Percentiles rank a stretch among this genome's conserved stretches.
Conservation (phyloP, 2,329 filamentous ascomycete genomes). For the Cytospora leucostoma region DNA sequence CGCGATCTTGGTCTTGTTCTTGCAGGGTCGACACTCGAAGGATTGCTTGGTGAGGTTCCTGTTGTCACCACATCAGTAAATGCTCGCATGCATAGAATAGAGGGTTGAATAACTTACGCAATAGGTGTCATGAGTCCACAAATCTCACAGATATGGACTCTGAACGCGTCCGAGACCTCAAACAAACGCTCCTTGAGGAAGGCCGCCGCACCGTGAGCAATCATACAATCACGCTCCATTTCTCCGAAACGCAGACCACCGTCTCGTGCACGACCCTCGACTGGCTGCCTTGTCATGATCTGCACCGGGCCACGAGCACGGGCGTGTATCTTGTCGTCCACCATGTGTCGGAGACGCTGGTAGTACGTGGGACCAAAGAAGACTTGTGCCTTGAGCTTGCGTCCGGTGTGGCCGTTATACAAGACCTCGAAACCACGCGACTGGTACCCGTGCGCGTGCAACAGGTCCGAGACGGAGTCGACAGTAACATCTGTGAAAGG, state of each 20-base stretch:
- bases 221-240: conserved; percentile 99
- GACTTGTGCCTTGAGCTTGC: conserved; percentile 89
- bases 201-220: conserved; percentile 94
- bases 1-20: conserved; percentile 98
- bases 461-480: conserved; percentile 82
- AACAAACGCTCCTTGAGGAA: conserved; percentile 98
- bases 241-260: conserved; percentile 99
- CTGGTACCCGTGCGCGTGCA: conserved; percentile 90
- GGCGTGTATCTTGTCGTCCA: conserved; percentile 99
- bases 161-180: conserved; percentile 96
- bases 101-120: conserved; percentile 68
- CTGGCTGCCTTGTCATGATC: conserved; percentile 94
- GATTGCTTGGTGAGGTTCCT: conserved; percentile 93
- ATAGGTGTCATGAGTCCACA: conserved; percentile 99
- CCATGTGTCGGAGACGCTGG: conserved; percentile 98
- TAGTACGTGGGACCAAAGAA: conserved; percentile 99
- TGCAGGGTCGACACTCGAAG: conserved; percentile 95
- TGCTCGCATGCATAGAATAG: conserved; percentile 1
- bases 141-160: conserved; percentile 97
- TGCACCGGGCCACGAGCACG: conserved; percentile 94
- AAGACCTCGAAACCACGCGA: conserved; percentile 97
- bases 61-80: conserved; percentile 38
- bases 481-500: conserved; percentile 98
- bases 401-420: conserved; percentile 97
- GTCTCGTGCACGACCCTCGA: conserved; percentile 96